Evolutionary conservation across 163 green algal genomes (phyloP).

Genomic region (Scenedesmus sp.): DNA sequence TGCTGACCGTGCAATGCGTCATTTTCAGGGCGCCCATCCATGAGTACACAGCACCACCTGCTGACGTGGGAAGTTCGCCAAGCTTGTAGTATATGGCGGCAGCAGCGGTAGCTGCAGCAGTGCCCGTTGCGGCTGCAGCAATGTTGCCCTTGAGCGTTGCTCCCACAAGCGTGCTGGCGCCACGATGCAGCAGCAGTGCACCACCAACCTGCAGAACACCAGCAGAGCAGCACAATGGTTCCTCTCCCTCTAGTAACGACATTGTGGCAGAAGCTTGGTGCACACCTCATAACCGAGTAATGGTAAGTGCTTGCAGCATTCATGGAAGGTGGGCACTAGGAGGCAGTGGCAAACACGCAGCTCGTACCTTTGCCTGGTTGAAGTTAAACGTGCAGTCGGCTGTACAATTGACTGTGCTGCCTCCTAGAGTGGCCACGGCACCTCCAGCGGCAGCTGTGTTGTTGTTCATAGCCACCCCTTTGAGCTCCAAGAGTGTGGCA

Average conservation of each 20-base stretch:
- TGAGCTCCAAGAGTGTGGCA: neutral
- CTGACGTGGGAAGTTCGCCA: conserved; percentile 12
- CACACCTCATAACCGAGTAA: too few relatives aligned
- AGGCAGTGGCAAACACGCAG: too few relatives aligned
- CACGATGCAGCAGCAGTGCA: conserved; percentile 28
- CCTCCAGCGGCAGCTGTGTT: conserved; percentile 41
- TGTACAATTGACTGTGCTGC: conserved; percentile 30
- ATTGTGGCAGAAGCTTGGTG: too few relatives aligned
- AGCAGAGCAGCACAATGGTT: neutral
- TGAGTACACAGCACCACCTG: conserved; percentile 24
- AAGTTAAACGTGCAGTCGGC: neutral
- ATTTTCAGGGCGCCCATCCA: conserved; percentile 18
- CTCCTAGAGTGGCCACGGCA: conserved; percentile 20
- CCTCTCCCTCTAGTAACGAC: too few relatives aligned
- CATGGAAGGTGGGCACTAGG: too few relatives aligned
- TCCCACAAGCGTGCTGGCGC: neutral
- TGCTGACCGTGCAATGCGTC: neutral
- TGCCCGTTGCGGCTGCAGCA: neutral
- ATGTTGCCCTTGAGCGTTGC: neutral
- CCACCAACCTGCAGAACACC: conserved; percentile 34
- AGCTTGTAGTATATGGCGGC: conserved; percentile 42
- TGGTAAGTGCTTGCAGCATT: too few relatives aligned
- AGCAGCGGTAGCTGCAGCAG: neutral
- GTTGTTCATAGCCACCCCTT: conserved; percentile 11
- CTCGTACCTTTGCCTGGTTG: conserved; percentile 33